Percentiles rank a stretch among this genome's conserved stretches.
phyloP scores from a whole-genome alignment of 2,329 filamentous ascomycete genomes.

The Xylaria digitata region DNA sequence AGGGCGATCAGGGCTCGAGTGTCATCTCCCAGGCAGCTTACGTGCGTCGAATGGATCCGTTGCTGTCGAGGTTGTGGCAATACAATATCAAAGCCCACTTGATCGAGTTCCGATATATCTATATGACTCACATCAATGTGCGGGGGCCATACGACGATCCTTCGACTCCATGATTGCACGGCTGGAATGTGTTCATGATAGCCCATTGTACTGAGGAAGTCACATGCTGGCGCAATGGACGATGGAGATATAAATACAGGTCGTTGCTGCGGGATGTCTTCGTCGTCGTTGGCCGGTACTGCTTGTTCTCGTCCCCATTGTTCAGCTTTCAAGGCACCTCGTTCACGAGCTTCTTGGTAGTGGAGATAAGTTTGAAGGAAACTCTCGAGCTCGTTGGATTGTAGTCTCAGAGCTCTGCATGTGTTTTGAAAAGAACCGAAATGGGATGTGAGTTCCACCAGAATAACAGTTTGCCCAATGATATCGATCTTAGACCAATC shows the following conservation, averaged over 20 bases:
- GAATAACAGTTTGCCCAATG: constrained; percentile 28
- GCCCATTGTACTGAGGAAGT: constrained; percentile 26
- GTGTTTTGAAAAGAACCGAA: constrained; percentile 27
- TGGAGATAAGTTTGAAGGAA: constrained; percentile 22
- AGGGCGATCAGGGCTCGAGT: constrained; percentile 18
- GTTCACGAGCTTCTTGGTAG: constrained; percentile 14
- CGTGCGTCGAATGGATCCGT: not conserved
- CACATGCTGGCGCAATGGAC: constrained; percentile 30
- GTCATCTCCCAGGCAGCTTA: constrained; percentile 4
- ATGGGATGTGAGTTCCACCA: constrained; percentile 16
- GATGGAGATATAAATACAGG: constrained; percentile 18
- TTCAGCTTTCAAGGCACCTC: constrained; percentile 9
- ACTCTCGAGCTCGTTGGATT: constrained; percentile 25
- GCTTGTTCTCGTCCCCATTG: constrained; percentile 27
- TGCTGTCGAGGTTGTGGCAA: constrained; percentile 6
- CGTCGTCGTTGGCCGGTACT: not conserved
- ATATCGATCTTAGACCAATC: constrained; percentile 33
- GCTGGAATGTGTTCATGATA: not conserved
- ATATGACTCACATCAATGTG: constrained; percentile 10
- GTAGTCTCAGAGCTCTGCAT: constrained; percentile 22
- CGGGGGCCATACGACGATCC: constrained; percentile 25
- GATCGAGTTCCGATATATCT: constrained; percentile 9
- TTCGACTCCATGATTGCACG: constrained; percentile 16
- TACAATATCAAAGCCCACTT: not conserved
- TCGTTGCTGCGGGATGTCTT: constrained; percentile 30